Base-by-base conservation (phyloP, 2,329 filamentous ascomycete genomes). In the Sclerotinia sclerotiorum region DNA sequence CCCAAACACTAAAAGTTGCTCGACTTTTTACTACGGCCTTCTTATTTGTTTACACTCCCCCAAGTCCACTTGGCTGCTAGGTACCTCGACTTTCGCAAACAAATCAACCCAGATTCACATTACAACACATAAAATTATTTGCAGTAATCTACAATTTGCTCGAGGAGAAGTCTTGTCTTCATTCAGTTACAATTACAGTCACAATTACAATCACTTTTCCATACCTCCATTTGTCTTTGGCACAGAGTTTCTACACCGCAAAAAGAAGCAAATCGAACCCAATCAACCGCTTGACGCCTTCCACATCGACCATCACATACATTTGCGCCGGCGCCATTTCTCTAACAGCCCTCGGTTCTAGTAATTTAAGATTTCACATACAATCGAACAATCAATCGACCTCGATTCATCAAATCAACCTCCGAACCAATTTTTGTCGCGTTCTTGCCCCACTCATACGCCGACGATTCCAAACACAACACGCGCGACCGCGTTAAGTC, bases 361-460 rank as follows among this genome's bases (percentile, higher is more conserved):
- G 15, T 11, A 62, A 10, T 32, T 17, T 19, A 35, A 49, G 29
- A 39, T 17, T 21, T 19, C 27, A 39, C 15, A 62, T 35, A 62
- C 13, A n/a, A 7, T 35, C 21, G 17, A 49, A 49, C 21, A 62
- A 39, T 27, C 19, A 35, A 17, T 13, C 29, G 17, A 27, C n/a
- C 29, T n/a, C 15, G 48, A 51, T 21, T 51, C 15, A 17, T 60
- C 44, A 17, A 49, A 51, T 66, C 54, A 39, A 49, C 21, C 27
- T 29, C 27, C 55, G 35, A 27, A 35, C 21, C 35, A 27, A 35
- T 55, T 54, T 48, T 15, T 35, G 39, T 54, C 48, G 35, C 56
- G 60, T 52, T 5, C 29, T 48, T 67, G 65, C 65, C 65, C 65
- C 65, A 67, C 64, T 24, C 27, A 29, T 17, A 67, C 48, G 19